Evolutionary conservation across 352 stramenopile species (phyloP).

Genomic region (Globisporangium yorkense): DNA sequence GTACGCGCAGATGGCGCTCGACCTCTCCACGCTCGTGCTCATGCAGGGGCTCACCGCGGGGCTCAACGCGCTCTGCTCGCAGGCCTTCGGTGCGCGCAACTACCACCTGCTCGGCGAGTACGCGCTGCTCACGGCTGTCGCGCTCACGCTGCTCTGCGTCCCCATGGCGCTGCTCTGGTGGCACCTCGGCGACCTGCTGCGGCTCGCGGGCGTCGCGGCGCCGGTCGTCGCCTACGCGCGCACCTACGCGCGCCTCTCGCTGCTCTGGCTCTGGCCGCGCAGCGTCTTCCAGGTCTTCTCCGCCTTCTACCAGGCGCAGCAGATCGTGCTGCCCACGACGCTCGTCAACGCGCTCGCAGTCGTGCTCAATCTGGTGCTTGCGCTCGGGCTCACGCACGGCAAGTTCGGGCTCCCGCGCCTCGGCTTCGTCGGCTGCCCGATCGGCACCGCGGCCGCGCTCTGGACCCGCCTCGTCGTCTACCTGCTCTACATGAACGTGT

Average conservation of each 20-base stretch:
- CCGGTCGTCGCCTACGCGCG: slow-evolving; percentile 38
- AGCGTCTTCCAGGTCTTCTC: slow-evolving; percentile 73
- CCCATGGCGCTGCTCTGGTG: slow-evolving; percentile 73
- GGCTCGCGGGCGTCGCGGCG: slow-evolving; percentile 30
- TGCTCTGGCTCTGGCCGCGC: slow-evolving; percentile 74
- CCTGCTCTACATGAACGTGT: slow-evolving; percentile 64
- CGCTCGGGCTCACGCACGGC: slow-evolving; percentile 64
- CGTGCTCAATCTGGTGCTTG: slow-evolving; percentile 51
- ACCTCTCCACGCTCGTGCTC: slow-evolving; percentile 71
- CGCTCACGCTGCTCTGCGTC: slow-evolving; percentile 57
- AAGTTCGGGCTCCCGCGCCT: slow-evolving; percentile 43
- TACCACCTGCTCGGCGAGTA: slow-evolving; percentile 65
- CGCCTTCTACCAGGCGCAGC: slow-evolving; percentile 79
- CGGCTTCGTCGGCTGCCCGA: slow-evolving; percentile 71
- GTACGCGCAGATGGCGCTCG: slow-evolving; percentile 74
- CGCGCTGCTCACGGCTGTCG: slow-evolving; percentile 47
- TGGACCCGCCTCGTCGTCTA: slow-evolving; percentile 45
- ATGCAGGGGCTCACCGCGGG: slow-evolving; percentile 79
- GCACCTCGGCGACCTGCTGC: slow-evolving; percentile 56
- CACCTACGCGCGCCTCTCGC: slow-evolving; percentile 58
- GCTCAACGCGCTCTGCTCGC: slow-evolving; percentile 77
- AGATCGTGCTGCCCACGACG: slow-evolving; percentile 69
- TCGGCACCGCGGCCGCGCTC: slow-evolving; percentile 61
- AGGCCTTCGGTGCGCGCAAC: slow-evolving; percentile 84
- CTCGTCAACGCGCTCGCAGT: slow-evolving; percentile 54